Evolutionary conservation across 805 yeast genomes (phyloP).

Genomic region (Monosporozyma aerobia): DNA sequence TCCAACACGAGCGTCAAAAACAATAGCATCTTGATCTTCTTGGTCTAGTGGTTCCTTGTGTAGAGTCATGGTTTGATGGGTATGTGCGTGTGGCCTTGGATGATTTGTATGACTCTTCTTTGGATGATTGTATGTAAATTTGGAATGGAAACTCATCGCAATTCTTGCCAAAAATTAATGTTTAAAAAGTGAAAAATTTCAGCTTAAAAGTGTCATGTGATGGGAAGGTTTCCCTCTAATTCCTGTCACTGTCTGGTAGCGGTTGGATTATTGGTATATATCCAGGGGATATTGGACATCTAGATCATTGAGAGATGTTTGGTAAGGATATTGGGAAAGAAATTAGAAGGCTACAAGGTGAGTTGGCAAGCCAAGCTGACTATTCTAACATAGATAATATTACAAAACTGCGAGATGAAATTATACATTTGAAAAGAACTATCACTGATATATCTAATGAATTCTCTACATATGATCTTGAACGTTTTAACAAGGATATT

Average conservation of each 20-base stretch:
- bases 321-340: slow-evolving; percentile 1
- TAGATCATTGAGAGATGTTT: not conserved
- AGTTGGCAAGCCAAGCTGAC: not conserved
- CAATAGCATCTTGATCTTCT: slow-evolving; percentile 76
- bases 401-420: slow-evolving; percentile 1
- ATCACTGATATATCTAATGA: slow-evolving; percentile 8
- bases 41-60: slow-evolving; percentile 36
- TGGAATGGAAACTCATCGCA: not conserved
- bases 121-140: not conserved
- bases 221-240: not conserved
- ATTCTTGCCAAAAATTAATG: not conserved
- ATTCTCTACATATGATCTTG: slow-evolving; percentile 14
- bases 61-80: slow-evolving; percentile 15
- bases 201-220: not conserved
- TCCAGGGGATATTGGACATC: too few species aligned
- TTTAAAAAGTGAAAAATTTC: not conserved
- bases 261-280: too few species aligned
- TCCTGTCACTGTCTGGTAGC: too few species aligned
- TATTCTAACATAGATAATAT: not conserved
- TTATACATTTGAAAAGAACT: slow-evolving; percentile 7
- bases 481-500: slow-evolving; percentile 11
- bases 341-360: slow-evolving; percentile 3
- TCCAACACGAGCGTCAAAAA: slow-evolving; percentile 80
- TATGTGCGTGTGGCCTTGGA: not conserved
- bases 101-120: not conserved